These are phyloP conservation scores for Monosporascus sp. DNA, from an alignment of 2,329 filamentous ascomycete genomes.

Conservation along the genomic window DNA sequence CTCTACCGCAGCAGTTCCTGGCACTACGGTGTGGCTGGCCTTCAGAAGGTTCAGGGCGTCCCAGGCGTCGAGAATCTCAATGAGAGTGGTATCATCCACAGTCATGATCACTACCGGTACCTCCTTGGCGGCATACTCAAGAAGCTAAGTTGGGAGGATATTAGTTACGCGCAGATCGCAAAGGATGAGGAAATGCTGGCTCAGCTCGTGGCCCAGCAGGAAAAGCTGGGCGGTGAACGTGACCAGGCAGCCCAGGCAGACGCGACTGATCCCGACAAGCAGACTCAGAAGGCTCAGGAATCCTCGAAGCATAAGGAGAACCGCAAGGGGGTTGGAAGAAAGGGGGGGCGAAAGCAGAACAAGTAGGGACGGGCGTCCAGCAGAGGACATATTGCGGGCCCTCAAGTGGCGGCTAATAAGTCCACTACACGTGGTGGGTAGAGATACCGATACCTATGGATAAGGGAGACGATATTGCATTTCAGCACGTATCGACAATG, in stretches of 20 bases:
- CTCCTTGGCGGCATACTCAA: constrained; percentile 61
- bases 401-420: not conserved
- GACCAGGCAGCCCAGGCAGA: not conserved
- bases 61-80: constrained; percentile 62
- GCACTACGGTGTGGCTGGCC: constrained; percentile 76
- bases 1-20: constrained; percentile 78
- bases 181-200: constrained; percentile 25
- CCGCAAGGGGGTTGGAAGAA: not conserved
- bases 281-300: not conserved
- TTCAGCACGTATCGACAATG: not conserved
- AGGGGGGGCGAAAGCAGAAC: not conserved
- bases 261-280: not conserved
- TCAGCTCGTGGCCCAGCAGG: constrained; percentile 19
- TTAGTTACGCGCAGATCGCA: constrained; percentile 37
- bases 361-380: not conserved
- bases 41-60: constrained; percentile 68
- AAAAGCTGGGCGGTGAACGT: constrained; percentile 8
- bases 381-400: constrained; percentile 6
- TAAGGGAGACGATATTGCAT: not conserved
- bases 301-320: constrained; percentile 3
- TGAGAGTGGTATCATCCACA: constrained; percentile 58
- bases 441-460: not conserved
- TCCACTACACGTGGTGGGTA: not conserved
- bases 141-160: constrained; percentile 63
- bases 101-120: constrained; percentile 66